Conservation (phyloP, 352 stramenopile genomes). For the Thalassiosira mediterranea region DNA sequence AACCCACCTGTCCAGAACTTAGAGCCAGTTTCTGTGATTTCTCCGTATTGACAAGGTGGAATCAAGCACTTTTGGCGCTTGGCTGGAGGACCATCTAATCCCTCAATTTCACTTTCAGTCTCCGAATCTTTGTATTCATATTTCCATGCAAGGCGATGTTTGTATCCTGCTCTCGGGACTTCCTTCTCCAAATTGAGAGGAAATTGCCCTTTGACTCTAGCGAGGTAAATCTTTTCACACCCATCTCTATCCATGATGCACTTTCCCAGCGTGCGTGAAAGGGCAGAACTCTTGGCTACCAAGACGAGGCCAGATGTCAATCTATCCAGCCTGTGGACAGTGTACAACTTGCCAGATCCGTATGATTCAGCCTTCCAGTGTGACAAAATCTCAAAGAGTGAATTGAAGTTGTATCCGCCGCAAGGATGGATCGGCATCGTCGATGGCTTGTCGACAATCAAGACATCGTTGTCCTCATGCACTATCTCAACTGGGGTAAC, state of each 20-base stretch:
- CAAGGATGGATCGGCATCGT: constrained; percentile 81
- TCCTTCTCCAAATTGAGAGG: constrained; percentile 55
- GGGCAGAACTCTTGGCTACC: constrained; percentile 78
- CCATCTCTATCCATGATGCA: constrained; percentile 74
- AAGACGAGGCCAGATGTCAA: constrained; percentile 92
- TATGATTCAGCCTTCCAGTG: constrained; percentile 53
- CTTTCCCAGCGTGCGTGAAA: constrained; percentile 77
- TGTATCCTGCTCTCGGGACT: constrained; percentile 2
- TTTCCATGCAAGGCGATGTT: constrained; percentile 31
- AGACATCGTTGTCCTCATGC: constrained; percentile 57
- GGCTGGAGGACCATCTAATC: not conserved
- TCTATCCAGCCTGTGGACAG: constrained; percentile 95
- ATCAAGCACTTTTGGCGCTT: constrained; percentile 21
- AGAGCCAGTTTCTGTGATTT: constrained; percentile 7
- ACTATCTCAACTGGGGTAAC: constrained; percentile 51
- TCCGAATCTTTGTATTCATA: constrained; percentile 14
- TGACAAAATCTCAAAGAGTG: constrained; percentile 80
- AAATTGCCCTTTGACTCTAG: constrained; percentile 90
- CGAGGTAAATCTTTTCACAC: constrained; percentile 94
- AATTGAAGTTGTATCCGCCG: constrained; percentile 80
- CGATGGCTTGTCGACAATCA: constrained; percentile 78
- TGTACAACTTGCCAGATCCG: constrained; percentile 61
- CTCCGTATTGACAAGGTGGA: constrained; percentile 40
- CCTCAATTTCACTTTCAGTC: constrained; percentile 5
- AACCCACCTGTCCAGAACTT: constrained; percentile 38